These are phyloP conservation scores for Thermothielavioides terrestris DNA, from an alignment of 495 filamentous ascomycete species.

Conservation along the genomic window DNA sequence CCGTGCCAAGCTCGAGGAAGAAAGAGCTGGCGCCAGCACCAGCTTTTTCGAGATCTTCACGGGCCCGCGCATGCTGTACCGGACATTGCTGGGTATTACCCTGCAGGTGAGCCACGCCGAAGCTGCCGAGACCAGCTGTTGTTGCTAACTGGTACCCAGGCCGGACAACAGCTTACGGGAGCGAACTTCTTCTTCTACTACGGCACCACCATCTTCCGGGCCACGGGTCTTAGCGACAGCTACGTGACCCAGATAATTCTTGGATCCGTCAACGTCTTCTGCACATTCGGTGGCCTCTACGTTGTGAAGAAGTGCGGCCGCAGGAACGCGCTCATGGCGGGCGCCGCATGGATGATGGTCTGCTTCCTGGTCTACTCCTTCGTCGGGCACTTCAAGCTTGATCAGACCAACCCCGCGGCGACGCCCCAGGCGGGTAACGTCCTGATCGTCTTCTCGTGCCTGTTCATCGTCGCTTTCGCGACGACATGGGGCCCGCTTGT, in stretches of 20 bases:
- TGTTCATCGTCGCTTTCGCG: constrained; percentile 54
- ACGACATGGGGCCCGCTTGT: constrained; percentile 81
- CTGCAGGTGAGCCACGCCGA: constrained; percentile 39
- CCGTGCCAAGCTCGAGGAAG: constrained; percentile 53
- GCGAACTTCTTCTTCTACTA: constrained; percentile 84
- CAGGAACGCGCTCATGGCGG: constrained; percentile 55
- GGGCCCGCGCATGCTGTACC: constrained; percentile 64
- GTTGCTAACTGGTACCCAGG: constrained; percentile 17
- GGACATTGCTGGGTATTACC: constrained; percentile 57
- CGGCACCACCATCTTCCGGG: constrained; percentile 62
- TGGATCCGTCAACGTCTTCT: constrained; percentile 63
- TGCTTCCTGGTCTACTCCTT: constrained; percentile 72
- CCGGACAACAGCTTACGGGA: constrained; percentile 62
- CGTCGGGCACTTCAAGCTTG: constrained; percentile 53
- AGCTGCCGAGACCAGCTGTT: background rate
- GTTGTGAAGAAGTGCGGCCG: constrained; percentile 65
- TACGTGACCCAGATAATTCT: constrained; percentile 70
- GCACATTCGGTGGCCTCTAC: constrained; percentile 65
- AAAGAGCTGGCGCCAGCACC: constrained; percentile 51
- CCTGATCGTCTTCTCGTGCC: constrained; percentile 75
- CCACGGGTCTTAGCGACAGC: constrained; percentile 57
- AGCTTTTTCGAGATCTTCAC: constrained; percentile 60
- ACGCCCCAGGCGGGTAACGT: constrained; percentile 54
- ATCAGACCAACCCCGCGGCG: constrained; percentile 39
- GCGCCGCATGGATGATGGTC: constrained; percentile 59